Conservation (phyloP, 345 rosid genomes). For the Syzygium jambos region DNA sequence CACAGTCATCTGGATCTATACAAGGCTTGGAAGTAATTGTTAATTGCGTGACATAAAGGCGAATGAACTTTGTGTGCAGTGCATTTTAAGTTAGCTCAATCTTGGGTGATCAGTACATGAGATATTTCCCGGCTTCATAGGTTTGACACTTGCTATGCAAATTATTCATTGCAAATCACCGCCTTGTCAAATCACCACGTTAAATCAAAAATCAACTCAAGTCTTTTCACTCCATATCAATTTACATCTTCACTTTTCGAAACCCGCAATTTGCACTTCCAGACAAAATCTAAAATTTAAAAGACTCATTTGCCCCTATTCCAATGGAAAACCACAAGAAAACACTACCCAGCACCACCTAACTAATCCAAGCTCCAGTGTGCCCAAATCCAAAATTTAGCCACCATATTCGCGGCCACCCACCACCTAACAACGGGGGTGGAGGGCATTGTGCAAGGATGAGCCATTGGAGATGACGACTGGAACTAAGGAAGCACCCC, state of each 20-base stretch:
- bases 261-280: background rate
- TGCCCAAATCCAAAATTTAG: background rate
- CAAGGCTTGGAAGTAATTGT: background rate
- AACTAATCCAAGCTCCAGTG: background rate
- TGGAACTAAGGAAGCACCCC: background rate
- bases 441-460: background rate
- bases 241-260: background rate
- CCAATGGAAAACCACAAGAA: background rate
- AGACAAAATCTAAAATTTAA: background rate
- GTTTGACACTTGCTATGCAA: no score
- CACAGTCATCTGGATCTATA: no score
- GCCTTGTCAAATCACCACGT: background rate
- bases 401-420: background rate
- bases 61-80: background rate
- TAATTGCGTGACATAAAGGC: background rate
- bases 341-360: background rate
- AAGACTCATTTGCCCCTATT: background rate
- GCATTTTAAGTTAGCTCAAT: background rate
- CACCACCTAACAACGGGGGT: background rate
- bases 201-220: background rate
- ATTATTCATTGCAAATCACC: background rate
- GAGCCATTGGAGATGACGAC: background rate
- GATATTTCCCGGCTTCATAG: background rate
- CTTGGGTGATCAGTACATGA: background rate
- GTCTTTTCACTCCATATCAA: background rate